A percentile compares a stretch with the other conserved stretches of the same genome.
Evolutionary conservation across 768 basidiomycete genomes (phyloP).

Genomic region (Boletus rex-veris): DNA sequence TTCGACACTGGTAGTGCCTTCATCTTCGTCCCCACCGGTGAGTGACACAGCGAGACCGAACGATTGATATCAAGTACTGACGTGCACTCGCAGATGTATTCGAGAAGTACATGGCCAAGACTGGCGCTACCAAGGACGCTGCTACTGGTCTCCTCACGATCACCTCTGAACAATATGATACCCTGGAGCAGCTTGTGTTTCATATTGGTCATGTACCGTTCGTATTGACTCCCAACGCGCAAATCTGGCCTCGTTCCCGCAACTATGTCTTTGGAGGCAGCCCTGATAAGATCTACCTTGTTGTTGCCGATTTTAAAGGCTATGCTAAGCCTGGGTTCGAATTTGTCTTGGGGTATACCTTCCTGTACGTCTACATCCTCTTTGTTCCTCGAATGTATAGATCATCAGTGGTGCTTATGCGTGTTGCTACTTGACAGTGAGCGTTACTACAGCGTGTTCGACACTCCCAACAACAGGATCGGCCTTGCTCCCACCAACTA

Average conservation of each 20-base stretch:
- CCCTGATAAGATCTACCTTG: background rate
- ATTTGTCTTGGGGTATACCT: background rate
- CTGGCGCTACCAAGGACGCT: background rate
- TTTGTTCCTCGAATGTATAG: background rate
- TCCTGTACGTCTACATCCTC: background rate
- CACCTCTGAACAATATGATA: background rate
- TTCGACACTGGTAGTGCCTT: slow-evolving; percentile 32
- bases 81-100: background rate
- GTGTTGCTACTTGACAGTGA: background rate
- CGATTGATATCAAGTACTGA: no score
- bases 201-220: background rate
- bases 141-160: background rate
- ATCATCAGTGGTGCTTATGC: background rate
- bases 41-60: background rate
- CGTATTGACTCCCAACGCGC: background rate
- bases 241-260: background rate
- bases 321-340: background rate
- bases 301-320: background rate
- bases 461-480: background rate
- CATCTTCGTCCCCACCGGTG: slow-evolving; percentile 22
- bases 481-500: background rate
- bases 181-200: background rate
- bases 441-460: slow-evolving; percentile 1
- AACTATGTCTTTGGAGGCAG: background rate
- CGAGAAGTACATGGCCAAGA: background rate